phyloP scores from a whole-genome alignment of 495 filamentous ascomycete genomes.

The Aspergillus bertholletiae region DNA sequence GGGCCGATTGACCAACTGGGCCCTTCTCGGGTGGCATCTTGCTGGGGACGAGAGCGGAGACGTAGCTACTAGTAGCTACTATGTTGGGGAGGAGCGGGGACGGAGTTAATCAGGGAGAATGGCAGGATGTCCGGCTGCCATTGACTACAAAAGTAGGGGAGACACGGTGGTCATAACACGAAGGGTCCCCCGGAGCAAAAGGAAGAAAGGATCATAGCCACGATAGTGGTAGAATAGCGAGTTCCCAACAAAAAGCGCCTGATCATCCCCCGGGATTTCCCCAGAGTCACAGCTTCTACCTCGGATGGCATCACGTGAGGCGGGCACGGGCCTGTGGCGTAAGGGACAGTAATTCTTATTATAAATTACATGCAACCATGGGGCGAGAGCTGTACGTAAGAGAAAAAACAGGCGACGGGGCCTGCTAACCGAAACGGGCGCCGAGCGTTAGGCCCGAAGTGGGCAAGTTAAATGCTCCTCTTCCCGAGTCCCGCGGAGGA shows the following conservation, averaged over 20 bases:
- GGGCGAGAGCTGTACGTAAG: neutral
- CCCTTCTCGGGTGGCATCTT: conserved; percentile 37
- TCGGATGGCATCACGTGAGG: conserved; percentile 13
- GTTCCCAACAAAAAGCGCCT: conserved; percentile 21
- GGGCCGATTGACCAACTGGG: conserved; percentile 50
- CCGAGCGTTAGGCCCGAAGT: neutral
- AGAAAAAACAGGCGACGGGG: neutral
- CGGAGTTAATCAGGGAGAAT: conserved; percentile 1
- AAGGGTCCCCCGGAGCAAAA: neutral
- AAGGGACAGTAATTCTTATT: neutral
- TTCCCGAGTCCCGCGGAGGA: conserved; percentile 5
- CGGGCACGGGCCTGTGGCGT: neutral
- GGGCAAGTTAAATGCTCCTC: neutral
- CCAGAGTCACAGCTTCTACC: conserved; percentile 8
- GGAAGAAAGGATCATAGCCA: neutral
- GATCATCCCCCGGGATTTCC: conserved; percentile 29
- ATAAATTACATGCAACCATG: neutral
- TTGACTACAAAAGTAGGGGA: neutral
- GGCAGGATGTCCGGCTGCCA: neutral
- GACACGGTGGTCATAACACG: neutral
- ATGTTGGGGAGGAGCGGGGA: neutral
- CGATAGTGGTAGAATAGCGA: neutral
- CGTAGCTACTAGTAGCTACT: conserved; percentile 5
- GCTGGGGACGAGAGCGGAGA: conserved; percentile 2
- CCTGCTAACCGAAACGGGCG: neutral